phyloP scores from a whole-genome alignment of 805 yeast genomes.

The Torulaspora delbrueckii region DNA sequence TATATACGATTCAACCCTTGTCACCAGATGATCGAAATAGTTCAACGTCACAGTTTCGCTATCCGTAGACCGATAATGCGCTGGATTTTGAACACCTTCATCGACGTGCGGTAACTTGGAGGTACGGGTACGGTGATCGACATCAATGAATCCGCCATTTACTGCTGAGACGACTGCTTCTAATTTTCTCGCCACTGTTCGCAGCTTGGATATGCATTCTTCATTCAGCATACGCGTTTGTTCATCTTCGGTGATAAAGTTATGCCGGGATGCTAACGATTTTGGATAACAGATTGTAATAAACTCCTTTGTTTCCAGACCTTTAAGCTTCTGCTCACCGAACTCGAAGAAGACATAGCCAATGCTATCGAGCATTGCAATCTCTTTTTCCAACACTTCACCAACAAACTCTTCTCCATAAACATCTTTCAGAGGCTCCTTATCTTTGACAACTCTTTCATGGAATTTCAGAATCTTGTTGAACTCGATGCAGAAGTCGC shows the following conservation, averaged over 20 bases:
- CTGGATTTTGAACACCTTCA: slow-evolving; percentile 8
- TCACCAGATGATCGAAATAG: slow-evolving; percentile 58
- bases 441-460: slow-evolving; percentile 27
- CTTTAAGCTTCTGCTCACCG: slow-evolving; percentile 89
- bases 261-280: slow-evolving; percentile 55
- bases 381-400: slow-evolving; percentile 59
- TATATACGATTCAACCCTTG: slow-evolving; percentile 62
- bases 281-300: slow-evolving; percentile 76
- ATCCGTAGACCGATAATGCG: slow-evolving; percentile 18
- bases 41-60: slow-evolving; percentile 42
- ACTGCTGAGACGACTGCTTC: slow-evolving; percentile 53
- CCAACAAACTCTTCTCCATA: slow-evolving; percentile 46
- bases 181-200: slow-evolving; percentile 51
- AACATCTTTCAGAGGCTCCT: slow-evolving; percentile 36
- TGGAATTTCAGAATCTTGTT: slow-evolving; percentile 47
- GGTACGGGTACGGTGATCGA: slow-evolving; percentile 10
- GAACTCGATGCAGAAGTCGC: slow-evolving; percentile 74
- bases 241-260: slow-evolving; percentile 38
- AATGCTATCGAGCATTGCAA: slow-evolving; percentile 55
- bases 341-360: slow-evolving; percentile 65
- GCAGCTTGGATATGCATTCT: slow-evolving; percentile 46
- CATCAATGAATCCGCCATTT: slow-evolving; percentile 39
- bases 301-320: slow-evolving; percentile 87
- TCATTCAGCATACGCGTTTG: slow-evolving; percentile 29
- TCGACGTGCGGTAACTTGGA: slow-evolving; percentile 8